Percentiles rank a stretch among this genome's conserved stretches.
These are phyloP conservation scores for Aspergillus floridensis DNA, from an alignment of 2,329 filamentous ascomycete genomes.

Conservation along the genomic window DNA sequence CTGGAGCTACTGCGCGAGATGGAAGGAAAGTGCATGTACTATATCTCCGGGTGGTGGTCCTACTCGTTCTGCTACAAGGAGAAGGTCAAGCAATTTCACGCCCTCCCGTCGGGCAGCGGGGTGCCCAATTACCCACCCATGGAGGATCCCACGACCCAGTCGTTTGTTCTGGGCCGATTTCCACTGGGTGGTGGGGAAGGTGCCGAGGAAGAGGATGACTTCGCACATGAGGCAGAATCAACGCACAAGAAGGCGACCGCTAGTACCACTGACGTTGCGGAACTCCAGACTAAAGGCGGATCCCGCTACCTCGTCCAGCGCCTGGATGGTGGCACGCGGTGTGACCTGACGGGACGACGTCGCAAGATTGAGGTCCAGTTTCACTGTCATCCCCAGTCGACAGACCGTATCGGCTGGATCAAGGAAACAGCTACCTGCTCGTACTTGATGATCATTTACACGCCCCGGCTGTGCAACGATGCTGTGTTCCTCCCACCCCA, in stretches of 20 bases:
- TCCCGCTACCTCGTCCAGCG: slow-evolving; percentile 83
- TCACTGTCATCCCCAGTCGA: slow-evolving; percentile 73
- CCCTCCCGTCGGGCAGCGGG: slow-evolving; percentile 67
- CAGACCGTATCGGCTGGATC: slow-evolving; percentile 82
- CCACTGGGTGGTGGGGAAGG: slow-evolving; percentile 14
- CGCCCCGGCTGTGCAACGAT: slow-evolving; percentile 81
- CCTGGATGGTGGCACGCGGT: slow-evolving; percentile 74
- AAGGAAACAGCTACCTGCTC: slow-evolving; percentile 89
- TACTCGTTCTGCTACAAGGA: slow-evolving; percentile 91
- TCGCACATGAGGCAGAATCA: slow-evolving; percentile 24
- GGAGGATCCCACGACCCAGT: slow-evolving; percentile 71
- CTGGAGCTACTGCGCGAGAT: slow-evolving; percentile 77
- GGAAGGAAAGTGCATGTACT: slow-evolving; percentile 78
- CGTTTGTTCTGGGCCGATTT: slow-evolving; percentile 72
- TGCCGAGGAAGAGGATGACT: slow-evolving; percentile 31
- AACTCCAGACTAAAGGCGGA: slow-evolving; percentile 77
- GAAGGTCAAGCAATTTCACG: slow-evolving; percentile 87
- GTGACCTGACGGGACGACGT: slow-evolving; percentile 78
- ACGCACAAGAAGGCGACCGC: slow-evolving; percentile 33
- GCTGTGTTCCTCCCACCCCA: slow-evolving; percentile 80
- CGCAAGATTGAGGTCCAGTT: slow-evolving; percentile 79
- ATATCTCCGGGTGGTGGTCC: slow-evolving; percentile 88
- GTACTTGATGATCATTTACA: slow-evolving; percentile 91
- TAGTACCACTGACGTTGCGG: slow-evolving; percentile 50
- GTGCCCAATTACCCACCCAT: slow-evolving; percentile 68